Base-by-base conservation (phyloP, 140 eudicot species). In the Senecio squalidus region DNA sequence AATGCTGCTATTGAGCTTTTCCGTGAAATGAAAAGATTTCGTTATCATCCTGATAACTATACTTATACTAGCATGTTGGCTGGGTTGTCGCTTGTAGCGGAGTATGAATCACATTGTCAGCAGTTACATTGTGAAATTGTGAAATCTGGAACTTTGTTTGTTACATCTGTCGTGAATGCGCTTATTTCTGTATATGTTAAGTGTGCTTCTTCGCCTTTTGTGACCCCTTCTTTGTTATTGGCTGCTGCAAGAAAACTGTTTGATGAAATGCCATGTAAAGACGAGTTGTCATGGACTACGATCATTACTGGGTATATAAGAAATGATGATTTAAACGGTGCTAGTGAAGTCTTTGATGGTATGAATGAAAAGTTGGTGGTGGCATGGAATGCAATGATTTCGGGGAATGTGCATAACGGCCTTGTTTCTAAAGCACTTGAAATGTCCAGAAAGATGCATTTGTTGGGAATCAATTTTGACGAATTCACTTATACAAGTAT, bases 171-270 rank as follows among this genome's bases (percentile, higher is more conserved):
- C 10, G 54, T 66, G 1, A 66, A 66, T 7, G 71, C 63, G 0
- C 63, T 66, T 18, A 66, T 66, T 7, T 66, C 71, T 17, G 52
- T 53, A 0, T 53, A 66, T 8, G 71, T 66, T 18, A 66, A 22
- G 54, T 66, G 71, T 53, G 71, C 63, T 13, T 25, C 55, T 53
- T 66, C 71, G 9, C 71, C 71, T 64, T 64, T 51, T 51, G 70
- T 51, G 0, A 10, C 0, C 13, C 38, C 70, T 25, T 38, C 40
- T 11, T 64, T 13, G 8, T 24, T 64, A 10, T 38, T 66, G 71
- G 29, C 43, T 40, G 54, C 62, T 27, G 71, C 71, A 8, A 39
- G 71, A 4, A 66, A 53, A 40, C 30, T 66, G n/a, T 66, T 66
- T 53, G 71, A 66, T 53, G 71, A 66, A 28, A 13, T 66, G 63